Base-by-base conservation (phyloP, 192 early-diverging fungal species). In the Endogone sp. region DNA sequence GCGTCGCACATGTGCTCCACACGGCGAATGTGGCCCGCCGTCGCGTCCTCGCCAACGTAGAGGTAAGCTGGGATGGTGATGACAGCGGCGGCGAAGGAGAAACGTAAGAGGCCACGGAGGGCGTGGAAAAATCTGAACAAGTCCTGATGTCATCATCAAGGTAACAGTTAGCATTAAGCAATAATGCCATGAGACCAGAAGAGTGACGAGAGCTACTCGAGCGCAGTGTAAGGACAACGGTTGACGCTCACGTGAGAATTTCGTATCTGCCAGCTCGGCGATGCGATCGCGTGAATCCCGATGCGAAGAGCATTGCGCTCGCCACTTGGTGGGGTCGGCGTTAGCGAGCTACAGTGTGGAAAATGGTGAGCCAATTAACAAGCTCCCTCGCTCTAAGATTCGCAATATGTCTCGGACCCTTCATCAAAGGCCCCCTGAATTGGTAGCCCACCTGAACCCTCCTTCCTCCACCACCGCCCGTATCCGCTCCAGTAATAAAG, bases 1-100 rank as follows among this genome's bases (percentile, higher is more conserved):
- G 89, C 91, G 73, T 98, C 96, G 58, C 88, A 90, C 6, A 91
- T 75, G 64, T 94, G 93, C 72, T 93, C 87, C 4, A 96, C 72
- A 30, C 89, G 81, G 56, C 86, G 81, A 8, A 95, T 85, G 37
- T 11, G 37, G 9, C 37, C 37, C 37, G n/a, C n/a, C 62, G 85
- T 74, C 26, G 63, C 67, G 60, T 77, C 74, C 10, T 71, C 56
- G 11, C 71, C 77, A 27, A 85, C 81, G 66, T 93, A 95, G 9
- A 94, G 72, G 72, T 94, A 79, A 23, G 89, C 90, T 1, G 95
- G 93, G 16, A 98, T 77, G 2, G 94, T 92, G 16, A 95, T 75
- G 29, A 98, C 79, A 62, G 89, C 90, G 4, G 87, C 85, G 4
- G 87, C 88, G 75, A 85, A 87, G 20, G 90, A 89, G 63, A 88